Base-by-base conservation (phyloP, 148 eudicot species). In the Arctostaphylos glauca region DNA sequence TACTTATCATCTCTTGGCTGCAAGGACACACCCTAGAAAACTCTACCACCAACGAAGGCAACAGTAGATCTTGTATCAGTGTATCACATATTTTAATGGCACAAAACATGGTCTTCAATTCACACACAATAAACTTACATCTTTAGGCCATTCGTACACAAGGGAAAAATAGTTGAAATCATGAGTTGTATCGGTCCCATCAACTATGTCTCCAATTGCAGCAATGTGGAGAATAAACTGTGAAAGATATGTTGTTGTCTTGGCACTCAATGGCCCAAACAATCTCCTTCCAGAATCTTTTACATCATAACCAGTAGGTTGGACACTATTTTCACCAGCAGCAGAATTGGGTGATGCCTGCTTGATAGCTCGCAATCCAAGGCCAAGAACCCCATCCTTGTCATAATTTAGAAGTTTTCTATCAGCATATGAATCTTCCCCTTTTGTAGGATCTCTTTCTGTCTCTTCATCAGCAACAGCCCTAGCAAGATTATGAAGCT, bases 161-260 rank as follows among this genome's bases (percentile, higher is more conserved):
- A 97, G 91, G 46, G 99, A 94, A 84, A 97, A 97, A 78, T 97
- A 97, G 89, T 97, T 97, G 90, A 97, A 97, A 86, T 97, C 98
- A 87, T 97, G 99, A 80, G 98, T 97, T 64, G 99, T 97, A 87
- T 97, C 99, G 58, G 98, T 88, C 84, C 99, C 99, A 81, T 97
- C 99, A 84, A 97, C 98, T 86, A 97, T 94, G 90, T 97, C 99
- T 62, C 99, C 99, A 81, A 94, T 94, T 71, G 99, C 97, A 88
- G 99, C 98, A 90, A 97, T 90, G 85, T 97, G 97, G 83, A 97
- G 99, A 67, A 93, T 90, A 86, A 97, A 97, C 84, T 92, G 99
- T 25, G 99, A 96, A 76, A 97, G 97, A 87, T 90, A 92, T 25
- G 99, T 93, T 9, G 97, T 88, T 25, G 91, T 91, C 87, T 91